Percentiles rank a stretch among this genome's conserved stretches.
These are phyloP conservation scores for Kwoniella dendrophila DNA, from an alignment of 768 basidiomycete species.

Conservation along the genomic window DNA sequence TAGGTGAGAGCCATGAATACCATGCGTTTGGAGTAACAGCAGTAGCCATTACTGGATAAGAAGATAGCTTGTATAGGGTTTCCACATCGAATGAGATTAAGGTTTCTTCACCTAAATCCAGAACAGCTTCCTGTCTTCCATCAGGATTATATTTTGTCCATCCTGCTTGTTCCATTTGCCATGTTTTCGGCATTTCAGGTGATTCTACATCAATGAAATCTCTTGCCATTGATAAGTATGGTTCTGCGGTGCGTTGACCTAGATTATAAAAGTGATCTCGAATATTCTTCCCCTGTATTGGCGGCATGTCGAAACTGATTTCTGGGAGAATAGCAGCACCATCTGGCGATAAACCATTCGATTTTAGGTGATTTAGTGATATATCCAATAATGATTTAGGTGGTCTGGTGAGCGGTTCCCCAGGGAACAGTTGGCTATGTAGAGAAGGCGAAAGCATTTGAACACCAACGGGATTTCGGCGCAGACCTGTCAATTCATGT, in stretches of 20 bases:
- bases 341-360: constrained; percentile 76
- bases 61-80: constrained; percentile 74
- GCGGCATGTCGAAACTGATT: constrained; percentile 77
- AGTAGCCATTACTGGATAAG: constrained; percentile 81
- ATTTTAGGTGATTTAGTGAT: constrained; percentile 75
- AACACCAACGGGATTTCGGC: constrained; percentile 84
- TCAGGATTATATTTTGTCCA: constrained; percentile 89
- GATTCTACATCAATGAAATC: constrained; percentile 62
- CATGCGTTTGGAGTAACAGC: constrained; percentile 80
- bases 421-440: constrained; percentile 76
- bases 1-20: constrained; percentile 94
- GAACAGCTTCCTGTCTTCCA: constrained; percentile 74
- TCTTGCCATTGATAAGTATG: constrained; percentile 73
- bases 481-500: constrained; percentile 13
- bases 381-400: constrained; percentile 69
- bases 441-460: constrained; percentile 82
- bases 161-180: constrained; percentile 65
- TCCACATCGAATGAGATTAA: constrained; percentile 92
- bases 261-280: constrained; percentile 87
- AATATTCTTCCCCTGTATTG: constrained; percentile 75
- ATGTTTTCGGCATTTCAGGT: constrained; percentile 66
- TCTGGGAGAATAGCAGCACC: constrained; percentile 81
- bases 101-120: constrained; percentile 62
- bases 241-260: constrained; percentile 69
- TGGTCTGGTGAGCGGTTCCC: constrained; percentile 63